phyloP scores from a whole-genome alignment of 106 monocot genomes.

The Dioscorea zingiberensis region DNA sequence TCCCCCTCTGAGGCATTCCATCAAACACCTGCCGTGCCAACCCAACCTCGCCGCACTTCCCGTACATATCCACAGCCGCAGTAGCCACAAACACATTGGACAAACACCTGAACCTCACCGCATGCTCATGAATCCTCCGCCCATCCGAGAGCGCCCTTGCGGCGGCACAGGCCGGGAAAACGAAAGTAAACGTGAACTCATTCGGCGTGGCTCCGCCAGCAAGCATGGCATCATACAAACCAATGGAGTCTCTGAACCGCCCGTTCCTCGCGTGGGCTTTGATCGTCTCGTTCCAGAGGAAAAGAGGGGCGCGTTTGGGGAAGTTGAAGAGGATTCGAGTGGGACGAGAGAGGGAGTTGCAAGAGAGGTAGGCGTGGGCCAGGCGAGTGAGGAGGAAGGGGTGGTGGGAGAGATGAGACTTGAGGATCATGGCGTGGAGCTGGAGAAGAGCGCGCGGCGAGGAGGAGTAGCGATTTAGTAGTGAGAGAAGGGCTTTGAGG shows the following conservation, averaged over 20 bases:
- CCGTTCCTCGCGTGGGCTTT: constrained; percentile 18
- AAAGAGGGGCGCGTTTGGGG: constrained; percentile 18
- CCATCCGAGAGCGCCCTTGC: constrained; percentile 15
- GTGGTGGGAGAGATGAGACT: constrained; percentile 8
- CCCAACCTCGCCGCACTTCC: constrained; percentile 27
- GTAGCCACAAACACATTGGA: constrained; percentile 37
- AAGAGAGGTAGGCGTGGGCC: constrained; percentile 27
- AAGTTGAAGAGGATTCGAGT: constrained; percentile 18
- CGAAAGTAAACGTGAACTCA: constrained; percentile 40
- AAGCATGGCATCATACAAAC: constrained; percentile 23
- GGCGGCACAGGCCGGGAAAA: constrained; percentile 34
- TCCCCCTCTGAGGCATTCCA: constrained; percentile 25
- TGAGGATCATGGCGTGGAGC: constrained; percentile 20
- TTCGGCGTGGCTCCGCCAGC: constrained; percentile 24
- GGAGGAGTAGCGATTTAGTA: not conserved
- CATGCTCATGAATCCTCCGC: constrained; percentile 22
- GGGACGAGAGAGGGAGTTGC: constrained; percentile 10
- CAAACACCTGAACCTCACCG: constrained; percentile 12
- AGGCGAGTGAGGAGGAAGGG: constrained; percentile 34
- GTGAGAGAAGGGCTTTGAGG: not conserved
- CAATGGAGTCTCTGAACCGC: constrained; percentile 26
- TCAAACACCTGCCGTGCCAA: constrained; percentile 33
- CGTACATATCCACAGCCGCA: constrained; percentile 44
- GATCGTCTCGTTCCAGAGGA: constrained; percentile 41
- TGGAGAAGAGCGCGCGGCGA: constrained; percentile 9